These are phyloP conservation scores for Haberlea rhodopensis DNA, from an alignment of 257 asterid genomes.

Conservation along the genomic window DNA sequence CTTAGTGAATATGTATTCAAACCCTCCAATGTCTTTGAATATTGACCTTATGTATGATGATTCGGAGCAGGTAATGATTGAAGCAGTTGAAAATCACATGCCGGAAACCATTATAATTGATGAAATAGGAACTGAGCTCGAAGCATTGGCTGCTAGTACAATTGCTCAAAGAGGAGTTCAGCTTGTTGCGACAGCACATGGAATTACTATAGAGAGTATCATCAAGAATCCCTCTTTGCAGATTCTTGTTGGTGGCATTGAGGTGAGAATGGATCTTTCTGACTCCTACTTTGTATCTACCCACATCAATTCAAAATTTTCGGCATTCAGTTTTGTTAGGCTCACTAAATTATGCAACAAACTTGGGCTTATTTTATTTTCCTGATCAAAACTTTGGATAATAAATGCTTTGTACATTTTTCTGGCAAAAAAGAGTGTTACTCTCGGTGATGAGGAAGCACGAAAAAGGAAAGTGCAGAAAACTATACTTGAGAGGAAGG, in stretches of 20 bases:
- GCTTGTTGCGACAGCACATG: conserved; percentile 98
- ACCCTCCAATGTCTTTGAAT: conserved; percentile 7
- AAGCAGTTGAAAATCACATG: conserved; percentile 99
- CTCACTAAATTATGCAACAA: not conserved
- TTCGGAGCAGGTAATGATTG: conserved; percentile 81
- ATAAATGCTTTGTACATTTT: conserved; percentile 18
- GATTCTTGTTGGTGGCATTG: conserved; percentile 96
- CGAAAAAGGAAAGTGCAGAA: conserved; percentile 96
- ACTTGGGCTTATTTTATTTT: not conserved
- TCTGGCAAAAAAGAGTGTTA: conserved; percentile 65
- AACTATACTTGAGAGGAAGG: conserved; percentile 98
- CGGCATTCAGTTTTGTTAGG: not conserved
- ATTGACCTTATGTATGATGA: conserved; percentile 13
- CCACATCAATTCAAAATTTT: not conserved
- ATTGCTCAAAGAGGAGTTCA: conserved; percentile 99
- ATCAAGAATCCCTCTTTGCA: conserved; percentile 88
- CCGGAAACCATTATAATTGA: conserved; percentile 91
- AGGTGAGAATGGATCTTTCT: conserved; percentile 45
- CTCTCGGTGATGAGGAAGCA: conserved; percentile 99
- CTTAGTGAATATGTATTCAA: not conserved
- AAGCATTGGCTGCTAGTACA: conserved; percentile 95
- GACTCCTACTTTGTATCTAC: conserved; percentile 7
- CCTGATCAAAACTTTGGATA: conserved; percentile 15
- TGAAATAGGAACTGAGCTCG: conserved; percentile 97
- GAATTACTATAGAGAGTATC: conserved; percentile 84